Evolutionary conservation across 352 stramenopile species (phyloP), one percentile per base, ranked within the genome.

Genomic region (Aphanomyces cochlioides): DNA sequence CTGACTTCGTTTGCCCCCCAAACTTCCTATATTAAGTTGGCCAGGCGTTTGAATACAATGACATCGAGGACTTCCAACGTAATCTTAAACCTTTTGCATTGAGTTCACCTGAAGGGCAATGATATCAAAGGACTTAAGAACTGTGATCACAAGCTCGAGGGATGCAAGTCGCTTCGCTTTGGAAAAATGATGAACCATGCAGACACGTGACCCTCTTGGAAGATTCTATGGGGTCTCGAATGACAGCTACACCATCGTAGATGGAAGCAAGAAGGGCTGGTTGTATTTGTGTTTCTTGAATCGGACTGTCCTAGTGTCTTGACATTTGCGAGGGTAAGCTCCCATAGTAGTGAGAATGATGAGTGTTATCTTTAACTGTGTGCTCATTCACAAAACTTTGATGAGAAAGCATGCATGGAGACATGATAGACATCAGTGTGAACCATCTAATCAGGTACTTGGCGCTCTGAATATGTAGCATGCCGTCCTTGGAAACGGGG

Each of bases 101-200:
- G 8, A 7, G 12, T 7, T 12, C 28, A 76, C 74, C 72, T 88
- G 84, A 53, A 90, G 39, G 6, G 84, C 81, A 2, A 92, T 77
- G 59, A 90, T 39, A 58, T 92, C 83, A n/a, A 89, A 92, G 50
- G 87, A 74, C 15, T 73, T 43, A 34, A 90, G 64, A 43, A 86
- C 64, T 1, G 79, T 74, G 3, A 73, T 74, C 34, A 92, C 87
- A n/a, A 78, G 77, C 19, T 83, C 21, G 5, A 89, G 56, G 4
- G 78, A 66, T 39, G 66, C 61, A 10, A 73, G 70, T 4, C 83
- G 75, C 43, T 81, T 80, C 17, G 64, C 70, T 28, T 75, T 78
- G 3, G 83, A 90, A 67, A 90, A 69, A 54, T 90, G 88, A 74
- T 81, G 80, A 19, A 92, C 82, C 36, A 90, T 92, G 80, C 80